Evolutionary conservation across 441 rosid species (phyloP), one percentile per base, ranked within the genome.

Genomic region (Euphorbia corollata): DNA sequence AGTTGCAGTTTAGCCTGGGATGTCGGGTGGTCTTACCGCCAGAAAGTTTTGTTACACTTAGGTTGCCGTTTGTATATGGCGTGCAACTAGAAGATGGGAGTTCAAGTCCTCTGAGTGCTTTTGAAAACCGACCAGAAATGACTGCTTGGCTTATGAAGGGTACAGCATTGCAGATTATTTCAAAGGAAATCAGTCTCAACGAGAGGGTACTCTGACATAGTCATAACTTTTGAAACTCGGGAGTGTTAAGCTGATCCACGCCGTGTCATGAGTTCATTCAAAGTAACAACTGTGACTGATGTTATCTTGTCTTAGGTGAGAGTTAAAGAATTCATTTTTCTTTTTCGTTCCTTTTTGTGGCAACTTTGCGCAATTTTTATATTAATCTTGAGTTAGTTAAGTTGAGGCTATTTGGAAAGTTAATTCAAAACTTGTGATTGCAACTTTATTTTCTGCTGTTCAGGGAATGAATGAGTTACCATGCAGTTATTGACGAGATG

Each of bases 21-120:
- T 83, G 91, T 72, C 84, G 63, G 47, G 89, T 86, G 62, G 74
- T 86, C 77, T 80, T 90, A 73, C 97, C 97, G 13, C 89, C 89
- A 5, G 95, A 88, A 76, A 88, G 97, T 80, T 90, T 90, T 74
- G 82, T 90, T 20, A 65, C 82, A 8, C 87, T 90, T 53, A 82
- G 85, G 78, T 81, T 90, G 63, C 97, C 97, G 63, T 90, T 84
- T 79, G 78, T 90, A 6, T 90, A 86, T 73, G 95, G 97, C 69
- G 81, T 82, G 56, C 87, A 78, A 67, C 80, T 84, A 63, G 85
- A 79, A 65, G 86, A 85, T 73, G 76, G 81, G 70, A 74, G 68
- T 45, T 69, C 79, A 30, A 77, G 70, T 82, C 83, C 97, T 64
- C 82, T 90, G 24, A 79, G 74, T 61, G 84, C 90, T 47, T 81